Conservation (phyloP, 1,284 basidiomycete genomes). For the Psilocybe mexicana region DNA sequence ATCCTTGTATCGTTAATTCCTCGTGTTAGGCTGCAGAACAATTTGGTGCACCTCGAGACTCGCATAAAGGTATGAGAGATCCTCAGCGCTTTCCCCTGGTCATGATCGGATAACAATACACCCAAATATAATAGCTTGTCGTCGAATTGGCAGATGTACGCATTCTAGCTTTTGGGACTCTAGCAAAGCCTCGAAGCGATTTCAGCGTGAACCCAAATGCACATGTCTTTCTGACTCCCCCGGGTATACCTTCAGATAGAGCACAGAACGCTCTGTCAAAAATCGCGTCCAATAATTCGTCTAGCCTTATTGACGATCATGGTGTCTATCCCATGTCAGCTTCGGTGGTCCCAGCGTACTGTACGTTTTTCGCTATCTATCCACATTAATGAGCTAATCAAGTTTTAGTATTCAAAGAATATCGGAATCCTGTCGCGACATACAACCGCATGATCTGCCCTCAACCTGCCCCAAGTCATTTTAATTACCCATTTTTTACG, state of each 20-base stretch:
- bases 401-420: constrained; percentile 28
- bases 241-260: constrained; percentile 48
- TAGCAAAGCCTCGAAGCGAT: constrained; percentile 55
- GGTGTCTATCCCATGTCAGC: constrained; percentile 41
- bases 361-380: constrained; percentile 14
- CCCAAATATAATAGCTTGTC: constrained; percentile 49
- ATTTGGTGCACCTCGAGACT: constrained; percentile 63
- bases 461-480: constrained; percentile 51
- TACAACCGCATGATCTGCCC: constrained; percentile 55
- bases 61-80: constrained; percentile 49
- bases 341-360: constrained; percentile 22
- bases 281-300: constrained; percentile 20
- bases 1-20: neutral
- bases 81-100: constrained; percentile 13
- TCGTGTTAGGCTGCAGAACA: constrained; percentile 54
- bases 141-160: constrained; percentile 71
- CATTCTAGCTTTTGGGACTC: constrained; percentile 69
- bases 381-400: neutral
- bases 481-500: constrained; percentile 72
- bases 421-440: constrained; percentile 26
- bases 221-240: constrained; percentile 63
- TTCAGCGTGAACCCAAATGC: constrained; percentile 67
- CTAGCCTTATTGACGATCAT: constrained; percentile 35
- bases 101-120: neutral
- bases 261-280: constrained; percentile 20